Percentiles rank a stretch among this genome's conserved stretches.
Conservation (phyloP, 2,329 filamentous ascomycete species). For the Cyclaneusma minus region DNA sequence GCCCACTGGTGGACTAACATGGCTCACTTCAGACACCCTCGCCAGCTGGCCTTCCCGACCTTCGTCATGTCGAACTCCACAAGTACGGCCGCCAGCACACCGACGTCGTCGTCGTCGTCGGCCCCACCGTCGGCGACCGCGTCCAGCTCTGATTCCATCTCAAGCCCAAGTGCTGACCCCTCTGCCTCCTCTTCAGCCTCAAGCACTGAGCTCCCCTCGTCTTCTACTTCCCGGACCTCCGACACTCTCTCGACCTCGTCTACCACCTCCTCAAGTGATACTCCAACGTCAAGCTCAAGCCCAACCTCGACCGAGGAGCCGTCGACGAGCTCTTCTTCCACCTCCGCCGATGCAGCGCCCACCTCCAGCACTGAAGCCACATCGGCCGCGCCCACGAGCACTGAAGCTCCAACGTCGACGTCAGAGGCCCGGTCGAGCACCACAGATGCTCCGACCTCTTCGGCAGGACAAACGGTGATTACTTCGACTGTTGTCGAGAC, state of each 20-base stretch:
- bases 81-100: conserved; percentile 11
- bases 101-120: conserved; percentile 3
- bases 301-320: conserved; percentile 10
- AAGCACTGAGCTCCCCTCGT: conserved; percentile 2
- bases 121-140: conserved; percentile 1
- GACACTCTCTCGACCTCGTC: conserved; percentile 5
- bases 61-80: no score
- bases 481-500: background rate
- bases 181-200: conserved; percentile 3
- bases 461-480: background rate
- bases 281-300: conserved; percentile 9
- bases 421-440: background rate
- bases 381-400: background rate
- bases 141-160: background rate
- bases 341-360: background rate
- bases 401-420: background rate
- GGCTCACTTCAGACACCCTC: no score
- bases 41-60: no score
- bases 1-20: no score
- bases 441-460: background rate
- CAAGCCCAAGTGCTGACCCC: background rate
- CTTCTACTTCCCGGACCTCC: conserved; percentile 8
- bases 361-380: background rate
- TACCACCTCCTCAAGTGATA: conserved; percentile 6
- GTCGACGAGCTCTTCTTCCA: background rate